Percentiles rank a stretch among this genome's conserved stretches.
Conservation (phyloP, 1,139 yeast genomes). For the Pichia sp. region DNA sequence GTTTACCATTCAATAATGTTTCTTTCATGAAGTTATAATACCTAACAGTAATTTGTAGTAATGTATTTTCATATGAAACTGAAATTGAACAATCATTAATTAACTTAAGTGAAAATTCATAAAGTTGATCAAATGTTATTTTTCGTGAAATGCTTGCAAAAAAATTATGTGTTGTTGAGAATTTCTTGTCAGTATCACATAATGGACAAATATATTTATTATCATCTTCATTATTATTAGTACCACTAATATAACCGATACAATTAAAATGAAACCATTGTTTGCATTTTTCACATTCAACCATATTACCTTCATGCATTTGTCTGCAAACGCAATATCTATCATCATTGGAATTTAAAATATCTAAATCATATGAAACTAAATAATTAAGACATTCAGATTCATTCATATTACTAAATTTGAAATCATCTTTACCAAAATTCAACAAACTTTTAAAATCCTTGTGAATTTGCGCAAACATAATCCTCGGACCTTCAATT, state of each 20-base stretch:
- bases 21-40: not conserved
- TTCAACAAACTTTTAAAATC: not conserved
- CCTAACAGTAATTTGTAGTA: conserved; percentile 4
- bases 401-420: conserved; percentile 3
- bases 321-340: conserved; percentile 67
- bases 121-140: conserved; percentile 6
- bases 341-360: conserved; percentile 10
- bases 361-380: conserved; percentile 7
- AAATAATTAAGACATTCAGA: conserved; percentile 8
- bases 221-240: conserved; percentile 25
- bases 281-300: conserved; percentile 70
- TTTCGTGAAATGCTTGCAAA: conserved; percentile 4
- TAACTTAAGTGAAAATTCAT: conserved; percentile 1
- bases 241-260: conserved; percentile 38
- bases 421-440: conserved; percentile 9
- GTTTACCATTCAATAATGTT: not conserved
- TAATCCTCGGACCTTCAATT: conserved; percentile 5
- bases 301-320: conserved; percentile 61
- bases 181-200: conserved; percentile 42
- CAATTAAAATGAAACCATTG: conserved; percentile 81
- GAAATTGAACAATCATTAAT: conserved; percentile 2
- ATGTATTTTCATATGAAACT: conserved; percentile 1
- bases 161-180: conserved; percentile 26
- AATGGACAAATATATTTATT: conserved; percentile 57
- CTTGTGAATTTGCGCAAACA: not conserved